phyloP scores from a whole-genome alignment of 129 eudicot genomes.

The Artemisia tridentata region DNA sequence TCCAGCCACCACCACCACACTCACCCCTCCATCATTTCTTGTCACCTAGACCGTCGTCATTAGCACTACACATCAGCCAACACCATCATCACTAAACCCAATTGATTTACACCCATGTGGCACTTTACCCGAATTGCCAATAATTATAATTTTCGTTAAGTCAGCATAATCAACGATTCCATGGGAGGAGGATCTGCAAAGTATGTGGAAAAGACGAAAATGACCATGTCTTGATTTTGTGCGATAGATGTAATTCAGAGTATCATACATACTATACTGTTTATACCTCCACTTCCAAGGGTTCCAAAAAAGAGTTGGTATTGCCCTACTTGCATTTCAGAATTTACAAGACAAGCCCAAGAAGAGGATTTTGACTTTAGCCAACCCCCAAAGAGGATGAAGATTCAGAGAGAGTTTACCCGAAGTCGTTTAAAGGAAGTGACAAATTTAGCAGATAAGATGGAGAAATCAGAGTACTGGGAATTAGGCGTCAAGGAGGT shows the following conservation, averaged over 20 bases:
- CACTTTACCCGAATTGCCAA: conserved; percentile 32
- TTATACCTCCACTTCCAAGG: conserved; percentile 44
- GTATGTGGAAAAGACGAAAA: conserved; percentile 58
- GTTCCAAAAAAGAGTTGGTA: conserved; percentile 63
- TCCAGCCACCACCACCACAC: too few species aligned
- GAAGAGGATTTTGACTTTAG: not conserved
- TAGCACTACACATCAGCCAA: too few species aligned
- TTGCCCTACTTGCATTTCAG: conserved; percentile 50
- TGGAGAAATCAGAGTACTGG: conserved; percentile 63
- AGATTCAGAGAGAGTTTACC: conserved; percentile 33
- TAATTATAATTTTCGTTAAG: not conserved
- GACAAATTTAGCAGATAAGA: too few species aligned
- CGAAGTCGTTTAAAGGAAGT: too few species aligned
- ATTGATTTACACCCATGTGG: too few species aligned
- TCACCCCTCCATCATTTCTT: too few species aligned
- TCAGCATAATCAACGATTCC: conserved; percentile 38
- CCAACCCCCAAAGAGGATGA: conserved; percentile 28
- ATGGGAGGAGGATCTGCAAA: conserved; percentile 61
- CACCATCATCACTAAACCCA: too few species aligned
- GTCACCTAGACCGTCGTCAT: too few species aligned
- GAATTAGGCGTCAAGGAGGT: conserved; percentile 83
- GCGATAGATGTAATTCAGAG: conserved; percentile 60
- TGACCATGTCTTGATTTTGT: conserved; percentile 48
- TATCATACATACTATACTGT: conserved; percentile 63
- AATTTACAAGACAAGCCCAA: conserved; percentile 23